These are phyloP conservation scores for Paramecium biaurelia DNA, from an alignment of 73 alveolate species.

Conservation along the genomic window DNA sequence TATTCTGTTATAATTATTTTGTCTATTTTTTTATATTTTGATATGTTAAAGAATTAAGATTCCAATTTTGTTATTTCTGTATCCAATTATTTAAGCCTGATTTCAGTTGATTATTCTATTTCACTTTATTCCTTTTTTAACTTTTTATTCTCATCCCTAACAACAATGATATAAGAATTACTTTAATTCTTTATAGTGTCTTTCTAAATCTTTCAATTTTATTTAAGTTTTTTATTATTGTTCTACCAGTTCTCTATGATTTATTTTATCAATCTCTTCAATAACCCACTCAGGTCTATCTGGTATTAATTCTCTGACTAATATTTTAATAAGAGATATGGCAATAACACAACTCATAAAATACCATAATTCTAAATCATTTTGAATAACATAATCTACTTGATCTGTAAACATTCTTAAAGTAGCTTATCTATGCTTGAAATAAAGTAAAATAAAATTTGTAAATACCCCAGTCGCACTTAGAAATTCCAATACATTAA, in stretches of 20 bases:
- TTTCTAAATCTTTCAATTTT: background rate
- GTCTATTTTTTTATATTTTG: background rate
- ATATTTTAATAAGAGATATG: background rate
- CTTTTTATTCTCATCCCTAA: background rate
- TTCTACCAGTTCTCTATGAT: background rate
- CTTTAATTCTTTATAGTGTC: background rate
- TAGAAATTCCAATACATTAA: background rate
- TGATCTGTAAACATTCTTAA: background rate
- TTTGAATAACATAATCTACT: background rate
- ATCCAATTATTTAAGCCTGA: background rate
- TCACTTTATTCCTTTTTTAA: background rate
- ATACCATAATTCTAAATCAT: conserved; percentile 13
- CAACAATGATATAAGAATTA: background rate
- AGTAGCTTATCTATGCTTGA: background rate
- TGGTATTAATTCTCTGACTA: background rate
- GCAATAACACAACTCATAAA: background rate
- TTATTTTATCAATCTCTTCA: conserved; percentile 41
- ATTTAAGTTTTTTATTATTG: background rate
- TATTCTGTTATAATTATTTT: background rate
- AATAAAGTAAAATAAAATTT: background rate
- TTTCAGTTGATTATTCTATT: background rate
- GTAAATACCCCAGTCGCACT: background rate
- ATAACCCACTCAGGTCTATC: conserved; percentile 44
- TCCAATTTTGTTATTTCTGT: background rate
- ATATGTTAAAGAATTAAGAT: background rate